phyloP scores from a whole-genome alignment of 2,329 filamentous ascomycete species.

The Fusarium coffeatum region DNA sequence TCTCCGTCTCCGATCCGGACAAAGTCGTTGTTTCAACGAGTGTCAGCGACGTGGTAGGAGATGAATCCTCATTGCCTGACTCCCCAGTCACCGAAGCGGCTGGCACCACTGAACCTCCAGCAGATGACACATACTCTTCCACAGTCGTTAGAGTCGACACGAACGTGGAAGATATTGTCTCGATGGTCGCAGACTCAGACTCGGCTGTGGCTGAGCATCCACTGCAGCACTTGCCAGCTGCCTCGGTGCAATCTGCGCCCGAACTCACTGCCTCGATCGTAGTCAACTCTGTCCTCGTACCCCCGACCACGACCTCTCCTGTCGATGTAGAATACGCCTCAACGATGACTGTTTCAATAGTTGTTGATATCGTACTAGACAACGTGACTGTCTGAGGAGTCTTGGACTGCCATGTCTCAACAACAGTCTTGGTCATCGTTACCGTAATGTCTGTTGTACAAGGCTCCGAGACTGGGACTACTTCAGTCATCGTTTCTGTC shows the following conservation, averaged over 20 bases:
- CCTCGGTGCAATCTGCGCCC: slow-evolving; percentile 27
- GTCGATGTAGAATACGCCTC: slow-evolving; percentile 47
- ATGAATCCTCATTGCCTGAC: slow-evolving; percentile 7
- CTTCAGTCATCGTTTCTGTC: neutral
- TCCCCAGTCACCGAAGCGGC: slow-evolving; percentile 1
- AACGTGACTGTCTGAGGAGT: slow-evolving; percentile 30
- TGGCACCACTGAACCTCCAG: slow-evolving; percentile 22
- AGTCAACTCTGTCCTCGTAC: slow-evolving; percentile 38
- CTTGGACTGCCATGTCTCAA: slow-evolving; percentile 43
- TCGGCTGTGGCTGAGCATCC: slow-evolving; percentile 23
- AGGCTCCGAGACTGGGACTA: slow-evolving; percentile 22
- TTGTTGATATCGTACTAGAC: slow-evolving; percentile 37
- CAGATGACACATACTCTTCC: slow-evolving; percentile 27
- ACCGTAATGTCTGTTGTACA: slow-evolving; percentile 45
- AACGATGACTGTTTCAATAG: slow-evolving; percentile 40
- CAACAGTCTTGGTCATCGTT: slow-evolving; percentile 44
- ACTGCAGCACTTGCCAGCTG: slow-evolving; percentile 31
- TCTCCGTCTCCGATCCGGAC: slow-evolving; percentile 20
- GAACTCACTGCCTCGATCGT: slow-evolving; percentile 37
- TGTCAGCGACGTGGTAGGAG: slow-evolving; percentile 2
- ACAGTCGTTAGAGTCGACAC: slow-evolving; percentile 20
- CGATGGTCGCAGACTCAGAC: neutral
- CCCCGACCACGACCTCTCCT: slow-evolving; percentile 33
- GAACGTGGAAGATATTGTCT: slow-evolving; percentile 9
- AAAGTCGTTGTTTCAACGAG: neutral